A percentile compares a stretch with the other conserved stretches of the same genome.
These are phyloP conservation scores for Ceratocystis papillata DNA, from an alignment of 2,329 filamentous ascomycete species.

Conservation along the genomic window DNA sequence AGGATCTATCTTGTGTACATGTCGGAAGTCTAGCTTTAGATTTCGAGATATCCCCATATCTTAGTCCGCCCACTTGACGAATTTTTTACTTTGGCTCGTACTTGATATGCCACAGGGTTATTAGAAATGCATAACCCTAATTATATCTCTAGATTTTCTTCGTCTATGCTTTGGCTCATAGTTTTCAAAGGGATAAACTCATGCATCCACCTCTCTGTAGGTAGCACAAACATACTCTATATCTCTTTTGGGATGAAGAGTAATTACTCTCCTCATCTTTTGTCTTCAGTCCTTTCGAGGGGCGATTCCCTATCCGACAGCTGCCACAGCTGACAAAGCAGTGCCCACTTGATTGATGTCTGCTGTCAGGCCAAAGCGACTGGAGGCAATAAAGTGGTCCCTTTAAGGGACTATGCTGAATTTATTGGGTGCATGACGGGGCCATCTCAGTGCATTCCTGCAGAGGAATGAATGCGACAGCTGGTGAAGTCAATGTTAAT, in stretches of 20 bases:
- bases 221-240: background rate
- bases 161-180: background rate
- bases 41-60: too few species aligned
- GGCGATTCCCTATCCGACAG: background rate
- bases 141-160: background rate
- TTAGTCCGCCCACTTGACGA: too few species aligned
- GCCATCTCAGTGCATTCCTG: background rate
- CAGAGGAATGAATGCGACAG: background rate
- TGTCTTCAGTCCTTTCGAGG: background rate
- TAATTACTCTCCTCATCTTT: too few species aligned
- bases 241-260: background rate
- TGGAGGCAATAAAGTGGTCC: background rate
- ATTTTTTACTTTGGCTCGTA: too few species aligned
- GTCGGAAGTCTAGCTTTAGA: too few species aligned
- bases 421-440: background rate
- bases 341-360: background rate
- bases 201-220: background rate
- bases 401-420: background rate
- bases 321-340: background rate
- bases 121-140: background rate
- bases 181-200: background rate
- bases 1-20: background rate
- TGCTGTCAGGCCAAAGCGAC: background rate
- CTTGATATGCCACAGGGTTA: background rate
- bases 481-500: background rate